Percentiles rank a stretch among this genome's conserved stretches.
These are phyloP conservation scores for Filosporella fistucella DNA, from an alignment of 495 filamentous ascomycete genomes.

Conservation along the genomic window DNA sequence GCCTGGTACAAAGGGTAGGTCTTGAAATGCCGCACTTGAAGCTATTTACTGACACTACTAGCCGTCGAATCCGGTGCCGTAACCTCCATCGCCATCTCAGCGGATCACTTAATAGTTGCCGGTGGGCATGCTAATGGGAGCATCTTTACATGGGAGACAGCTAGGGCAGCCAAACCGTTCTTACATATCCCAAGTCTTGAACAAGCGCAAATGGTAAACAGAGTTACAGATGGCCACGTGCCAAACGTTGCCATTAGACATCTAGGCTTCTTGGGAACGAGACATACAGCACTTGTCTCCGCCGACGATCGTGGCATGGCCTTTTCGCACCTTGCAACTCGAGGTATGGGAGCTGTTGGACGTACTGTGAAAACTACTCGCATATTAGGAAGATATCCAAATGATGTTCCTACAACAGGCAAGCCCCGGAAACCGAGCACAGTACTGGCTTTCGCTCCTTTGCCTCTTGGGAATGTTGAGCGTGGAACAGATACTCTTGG, in stretches of 20 bases:
- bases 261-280: conserved; percentile 89
- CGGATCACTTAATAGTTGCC: conserved; percentile 87
- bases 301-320: conserved; percentile 95
- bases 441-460: conserved; percentile 83
- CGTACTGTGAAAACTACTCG: conserved; percentile 84
- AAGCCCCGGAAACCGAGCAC: conserved; percentile 88
- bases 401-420: conserved; percentile 44
- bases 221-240: conserved; percentile 76
- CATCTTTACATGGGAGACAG: conserved; percentile 97
- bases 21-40: background rate
- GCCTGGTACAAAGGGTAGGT: conserved; percentile 83
- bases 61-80: conserved; percentile 88
- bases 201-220: conserved; percentile 54
- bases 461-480: conserved; percentile 89
- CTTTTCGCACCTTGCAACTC: conserved; percentile 91
- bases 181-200: conserved; percentile 79
- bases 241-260: conserved; percentile 74
- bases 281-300: conserved; percentile 96
- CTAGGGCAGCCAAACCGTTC: conserved; percentile 76
- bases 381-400: conserved; percentile 88
- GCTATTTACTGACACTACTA: conserved; percentile 31
- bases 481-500: conserved; percentile 84
- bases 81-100: conserved; percentile 83
- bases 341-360: conserved; percentile 81
- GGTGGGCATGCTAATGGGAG: conserved; percentile 84